A percentile compares a stretch with the other conserved stretches of the same genome.
phyloP scores from a whole-genome alignment of 306 rosid genomes.

The Casuarina glauca region DNA sequence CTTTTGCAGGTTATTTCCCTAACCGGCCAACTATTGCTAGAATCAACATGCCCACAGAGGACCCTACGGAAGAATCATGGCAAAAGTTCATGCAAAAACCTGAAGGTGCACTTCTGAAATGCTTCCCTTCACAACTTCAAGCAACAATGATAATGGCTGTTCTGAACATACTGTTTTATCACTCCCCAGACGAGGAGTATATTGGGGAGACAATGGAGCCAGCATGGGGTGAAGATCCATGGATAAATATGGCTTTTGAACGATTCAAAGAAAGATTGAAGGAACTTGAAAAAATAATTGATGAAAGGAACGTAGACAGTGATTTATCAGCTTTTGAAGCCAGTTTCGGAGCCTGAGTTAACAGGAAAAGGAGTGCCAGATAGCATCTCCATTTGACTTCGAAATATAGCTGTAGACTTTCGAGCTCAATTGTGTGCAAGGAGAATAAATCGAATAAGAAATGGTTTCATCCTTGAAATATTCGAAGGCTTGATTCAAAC shows the following conservation, averaged over 20 bases:
- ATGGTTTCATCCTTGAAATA: not conserved
- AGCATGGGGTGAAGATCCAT: constrained; percentile 62
- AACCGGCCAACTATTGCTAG: constrained; percentile 69
- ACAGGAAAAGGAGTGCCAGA: constrained; percentile 78
- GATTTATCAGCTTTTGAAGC: constrained; percentile 69
- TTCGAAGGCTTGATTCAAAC: not conserved
- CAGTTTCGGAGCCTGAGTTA: constrained; percentile 66
- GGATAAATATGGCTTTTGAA: constrained; percentile 57
- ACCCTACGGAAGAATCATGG: constrained; percentile 47
- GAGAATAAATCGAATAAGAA: too few species aligned
- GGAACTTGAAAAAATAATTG: constrained; percentile 50
- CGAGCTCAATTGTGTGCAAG: not conserved
- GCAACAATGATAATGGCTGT: constrained; percentile 61
- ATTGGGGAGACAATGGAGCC: constrained; percentile 61
- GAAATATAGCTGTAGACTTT: not conserved
- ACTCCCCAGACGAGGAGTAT: constrained; percentile 86
- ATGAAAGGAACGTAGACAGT: constrained; percentile 49
- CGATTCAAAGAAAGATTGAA: constrained; percentile 50
- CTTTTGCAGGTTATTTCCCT: constrained; percentile 69
- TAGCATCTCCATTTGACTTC: constrained; percentile 69
- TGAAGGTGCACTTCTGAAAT: constrained; percentile 44
- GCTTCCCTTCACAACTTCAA: constrained; percentile 74
- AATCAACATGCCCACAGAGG: constrained; percentile 60
- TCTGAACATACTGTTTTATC: constrained; percentile 64
- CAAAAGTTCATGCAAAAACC: constrained; percentile 47